These are phyloP conservation scores for Fusarium agapanthi DNA, from an alignment of 2,329 filamentous ascomycete species.

Conservation along the genomic window DNA sequence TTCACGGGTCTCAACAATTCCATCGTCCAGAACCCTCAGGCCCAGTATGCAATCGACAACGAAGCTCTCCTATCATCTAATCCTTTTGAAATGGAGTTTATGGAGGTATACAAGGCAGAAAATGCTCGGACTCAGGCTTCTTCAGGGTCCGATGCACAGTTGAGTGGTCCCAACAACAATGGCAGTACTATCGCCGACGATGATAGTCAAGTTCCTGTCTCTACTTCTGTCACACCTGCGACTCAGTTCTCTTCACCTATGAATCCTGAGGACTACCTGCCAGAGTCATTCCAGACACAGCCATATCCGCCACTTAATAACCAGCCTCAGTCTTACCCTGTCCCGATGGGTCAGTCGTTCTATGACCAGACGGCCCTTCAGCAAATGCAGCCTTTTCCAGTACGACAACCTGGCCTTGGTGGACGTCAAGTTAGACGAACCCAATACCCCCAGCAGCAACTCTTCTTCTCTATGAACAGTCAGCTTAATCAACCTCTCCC, in stretches of 20 bases:
- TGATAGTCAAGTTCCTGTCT: neutral
- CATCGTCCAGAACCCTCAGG: neutral
- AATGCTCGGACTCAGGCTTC: neutral
- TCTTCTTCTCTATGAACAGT: neutral
- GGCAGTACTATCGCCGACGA: neutral
- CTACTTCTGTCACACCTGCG: neutral
- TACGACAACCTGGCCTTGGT: neutral
- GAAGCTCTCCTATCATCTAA: neutral
- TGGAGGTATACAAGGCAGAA: neutral
- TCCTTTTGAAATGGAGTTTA: neutral
- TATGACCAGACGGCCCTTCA: neutral
- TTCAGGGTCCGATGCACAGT: neutral
- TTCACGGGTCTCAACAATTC: rapidly evolving
- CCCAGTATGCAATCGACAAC: neutral
- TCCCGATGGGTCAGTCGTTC: neutral
- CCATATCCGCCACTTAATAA: neutral
- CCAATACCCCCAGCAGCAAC: neutral
- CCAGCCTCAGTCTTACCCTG: neutral
- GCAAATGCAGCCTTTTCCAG: neutral
- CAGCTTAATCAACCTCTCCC: neutral
- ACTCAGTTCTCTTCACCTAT: neutral
- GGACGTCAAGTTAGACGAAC: no score
- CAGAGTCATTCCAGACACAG: neutral
- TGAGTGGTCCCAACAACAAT: neutral
- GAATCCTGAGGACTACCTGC: neutral